Evolutionary conservation across 257 asterid genomes (phyloP), one percentile per base, ranked within the genome.

Genomic region (Sherardia arvensis): DNA sequence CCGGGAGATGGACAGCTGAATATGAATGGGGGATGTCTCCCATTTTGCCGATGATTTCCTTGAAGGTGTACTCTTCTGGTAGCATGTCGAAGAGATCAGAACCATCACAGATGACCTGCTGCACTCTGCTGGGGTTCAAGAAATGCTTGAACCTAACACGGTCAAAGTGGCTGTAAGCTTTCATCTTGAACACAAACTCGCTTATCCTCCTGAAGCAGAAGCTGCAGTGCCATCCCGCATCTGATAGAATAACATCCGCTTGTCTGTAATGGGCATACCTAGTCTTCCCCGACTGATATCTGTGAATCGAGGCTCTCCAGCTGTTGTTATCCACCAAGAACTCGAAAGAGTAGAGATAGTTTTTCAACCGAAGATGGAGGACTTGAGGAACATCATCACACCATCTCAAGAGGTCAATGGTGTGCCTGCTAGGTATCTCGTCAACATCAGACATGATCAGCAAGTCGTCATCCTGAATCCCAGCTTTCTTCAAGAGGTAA

Each of bases 201-300:
- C 74, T 75, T 5, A 88, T 84, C 57, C 22, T 81, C 63, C 88
- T 75, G 75, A 85, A 88, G 69, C 96, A 87, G 71, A 87, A 87
- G 88, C 95, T 87, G 29, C 95, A 87, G 53, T 87, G 95, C 95
- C 92, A 87, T 32, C 95, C 95, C 0, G 95, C 78, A 64, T 87
- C 95, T 4, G 80, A 83, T 79, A 85, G 74, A 18, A 87, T 80
- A 12, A 71, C 76, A 14, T 84, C 92, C 21, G 94, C 80, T 78
- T 85, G 96, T 0, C 96, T 78, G 71, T 80, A 88, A 74, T 88
- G 96, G 5, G 96, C 96, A 48, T 85, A 88, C 66, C 81, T 84
- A 3, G 94, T 88, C 71, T 88, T 88, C 8, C 96, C 96, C 33
- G 86, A 75, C 26, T 79, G 78, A 57, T 88, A 88, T 23, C 84